Evolutionary conservation across 805 yeast species (phyloP).

Genomic region (Candida sakaeoensis): DNA sequence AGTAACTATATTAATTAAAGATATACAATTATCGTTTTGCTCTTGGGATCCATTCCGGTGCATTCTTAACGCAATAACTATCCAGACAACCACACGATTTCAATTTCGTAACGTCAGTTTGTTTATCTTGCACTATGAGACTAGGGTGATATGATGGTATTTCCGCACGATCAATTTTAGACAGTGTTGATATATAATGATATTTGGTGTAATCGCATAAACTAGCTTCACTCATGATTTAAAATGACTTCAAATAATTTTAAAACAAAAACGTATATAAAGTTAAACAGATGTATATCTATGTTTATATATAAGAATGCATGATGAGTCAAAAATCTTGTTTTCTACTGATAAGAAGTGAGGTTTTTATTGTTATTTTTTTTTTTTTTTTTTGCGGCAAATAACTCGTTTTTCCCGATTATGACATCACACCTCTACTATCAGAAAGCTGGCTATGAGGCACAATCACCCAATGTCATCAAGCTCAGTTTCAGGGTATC

Average conservation of each 20-base stretch:
- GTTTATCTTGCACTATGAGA: conserved; percentile 52
- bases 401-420: not conserved
- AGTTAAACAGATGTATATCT: not conserved
- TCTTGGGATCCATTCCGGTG: conserved; percentile 38
- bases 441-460: no score
- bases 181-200: not conserved
- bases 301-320: no score
- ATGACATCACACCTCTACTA: not conserved
- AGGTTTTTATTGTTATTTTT: not conserved
- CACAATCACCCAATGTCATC: conserved; percentile 3
- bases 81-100: conserved; percentile 43
- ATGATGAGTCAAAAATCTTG: not conserved
- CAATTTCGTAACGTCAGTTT: conserved; percentile 35
- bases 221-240: not conserved
- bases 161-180: not conserved
- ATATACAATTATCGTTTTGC: conserved; percentile 13
- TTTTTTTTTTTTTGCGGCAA: not conserved
- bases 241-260: no score
- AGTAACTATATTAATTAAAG: not conserved
- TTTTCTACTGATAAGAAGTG: not conserved
- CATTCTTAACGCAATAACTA: conserved; percentile 35
- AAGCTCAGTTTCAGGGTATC: no score
- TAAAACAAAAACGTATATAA: no score
- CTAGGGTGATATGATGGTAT: conserved; percentile 56
- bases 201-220: not conserved